Evolutionary conservation across 805 yeast genomes (phyloP).

Genomic region (Candida lessepsii): DNA sequence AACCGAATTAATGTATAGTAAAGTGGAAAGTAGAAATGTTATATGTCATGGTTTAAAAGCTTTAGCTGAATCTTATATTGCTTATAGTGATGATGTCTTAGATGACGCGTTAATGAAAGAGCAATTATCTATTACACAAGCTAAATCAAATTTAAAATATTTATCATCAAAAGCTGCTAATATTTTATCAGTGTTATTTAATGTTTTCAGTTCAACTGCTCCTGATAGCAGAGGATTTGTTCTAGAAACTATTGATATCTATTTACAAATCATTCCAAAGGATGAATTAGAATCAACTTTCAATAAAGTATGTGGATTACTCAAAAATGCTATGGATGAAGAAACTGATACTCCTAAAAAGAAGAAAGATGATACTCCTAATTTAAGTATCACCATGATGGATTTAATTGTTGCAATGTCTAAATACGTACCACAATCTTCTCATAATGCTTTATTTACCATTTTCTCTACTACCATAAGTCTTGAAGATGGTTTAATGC

Average conservation of each 20-base stretch:
- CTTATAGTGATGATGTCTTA: constrained; percentile 59
- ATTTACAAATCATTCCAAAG: constrained; percentile 64
- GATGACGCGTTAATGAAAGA: constrained; percentile 55
- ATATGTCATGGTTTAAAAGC: constrained; percentile 79
- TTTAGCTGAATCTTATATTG: constrained; percentile 72
- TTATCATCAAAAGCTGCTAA: constrained; percentile 69
- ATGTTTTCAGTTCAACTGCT: constrained; percentile 86
- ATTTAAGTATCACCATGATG: constrained; percentile 80
- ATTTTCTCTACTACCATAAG: constrained; percentile 70
- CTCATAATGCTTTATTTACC: constrained; percentile 72
- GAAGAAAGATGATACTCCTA: constrained; percentile 36
- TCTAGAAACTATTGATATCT: constrained; percentile 81
- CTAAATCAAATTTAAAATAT: constrained; percentile 59
- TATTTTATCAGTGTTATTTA: constrained; percentile 81
- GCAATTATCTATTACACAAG: constrained; percentile 54
- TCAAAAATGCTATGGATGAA: constrained; percentile 71
- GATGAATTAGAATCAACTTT: constrained; percentile 74
- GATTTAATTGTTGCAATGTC: constrained; percentile 87
- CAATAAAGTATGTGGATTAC: constrained; percentile 77
- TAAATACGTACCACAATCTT: constrained; percentile 69
- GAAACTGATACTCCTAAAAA: constrained; percentile 32
- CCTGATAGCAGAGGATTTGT: constrained; percentile 83
- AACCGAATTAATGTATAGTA: constrained; percentile 70
- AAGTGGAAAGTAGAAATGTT: constrained; percentile 72
- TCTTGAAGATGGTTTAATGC: constrained; percentile 61